Percentiles rank a stretch among this genome's conserved stretches.
phyloP scores from a whole-genome alignment of 768 basidiomycete genomes.

The Kwoniella mangroviensis region DNA sequence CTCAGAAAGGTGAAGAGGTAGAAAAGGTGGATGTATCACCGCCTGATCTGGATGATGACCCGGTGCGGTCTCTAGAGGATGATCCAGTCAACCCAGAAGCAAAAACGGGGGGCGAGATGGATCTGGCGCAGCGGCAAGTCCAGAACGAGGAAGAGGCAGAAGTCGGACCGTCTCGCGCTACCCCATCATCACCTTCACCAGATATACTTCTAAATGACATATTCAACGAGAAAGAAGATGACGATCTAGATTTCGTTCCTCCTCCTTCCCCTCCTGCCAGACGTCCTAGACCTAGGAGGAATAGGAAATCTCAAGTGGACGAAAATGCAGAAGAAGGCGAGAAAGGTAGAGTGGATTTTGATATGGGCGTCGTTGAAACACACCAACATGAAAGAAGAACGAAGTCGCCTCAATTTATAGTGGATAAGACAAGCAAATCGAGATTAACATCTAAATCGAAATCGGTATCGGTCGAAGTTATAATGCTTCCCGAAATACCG shows the following conservation, averaged over 20 bases:
- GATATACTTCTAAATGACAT: conserved; percentile 36
- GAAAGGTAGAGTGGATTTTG: not conserved
- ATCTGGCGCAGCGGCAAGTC: too few relatives aligned
- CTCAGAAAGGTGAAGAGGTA: not conserved
- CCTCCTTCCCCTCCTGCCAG: conserved; percentile 3
- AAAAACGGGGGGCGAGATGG: too few relatives aligned
- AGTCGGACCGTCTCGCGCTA: conserved; percentile 5
- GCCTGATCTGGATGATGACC: not conserved
- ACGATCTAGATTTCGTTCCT: conserved; percentile 41
- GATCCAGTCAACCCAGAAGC: too few relatives aligned
- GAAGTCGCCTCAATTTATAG: too few relatives aligned
- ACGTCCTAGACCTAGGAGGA: conserved; percentile 10
- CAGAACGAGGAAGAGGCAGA: not conserved
- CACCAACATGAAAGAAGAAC: not conserved
- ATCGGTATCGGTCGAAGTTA: not conserved
- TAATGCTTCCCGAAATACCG: too few relatives aligned
- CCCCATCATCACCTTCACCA: conserved; percentile 23
- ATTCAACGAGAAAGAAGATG: conserved; percentile 31
- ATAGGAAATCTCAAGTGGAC: conserved; percentile 9
- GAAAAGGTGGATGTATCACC: not conserved
- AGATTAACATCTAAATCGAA: not conserved
- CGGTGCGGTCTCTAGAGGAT: too few relatives aligned
- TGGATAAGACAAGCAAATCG: not conserved
- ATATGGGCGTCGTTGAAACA: not conserved
- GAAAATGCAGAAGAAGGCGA: not conserved